A percentile compares a stretch with the other conserved stretches of the same genome.
Evolutionary conservation across 257 asterid species (phyloP).

Genomic region (Buddleja alternifolia): DNA sequence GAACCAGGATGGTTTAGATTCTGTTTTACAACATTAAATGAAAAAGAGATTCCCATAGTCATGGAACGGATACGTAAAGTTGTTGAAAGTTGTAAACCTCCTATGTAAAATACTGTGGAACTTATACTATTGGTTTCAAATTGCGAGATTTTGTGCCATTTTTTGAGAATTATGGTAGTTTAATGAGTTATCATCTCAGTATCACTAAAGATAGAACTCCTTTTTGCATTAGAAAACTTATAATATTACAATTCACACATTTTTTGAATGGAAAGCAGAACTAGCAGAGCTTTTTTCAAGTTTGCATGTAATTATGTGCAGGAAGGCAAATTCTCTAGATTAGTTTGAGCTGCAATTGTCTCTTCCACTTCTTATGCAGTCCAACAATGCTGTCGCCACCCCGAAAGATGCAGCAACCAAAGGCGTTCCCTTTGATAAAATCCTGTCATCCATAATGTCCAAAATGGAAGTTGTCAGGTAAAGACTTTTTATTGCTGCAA

Average conservation of each 20-base stretch:
- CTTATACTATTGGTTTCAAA: conserved; percentile 27
- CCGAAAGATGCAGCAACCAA: conserved; percentile 60
- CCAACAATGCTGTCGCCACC: conserved; percentile 43
- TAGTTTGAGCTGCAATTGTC: conserved; percentile 68
- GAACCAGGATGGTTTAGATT: conserved; percentile 98
- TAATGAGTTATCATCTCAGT: conserved; percentile 1
- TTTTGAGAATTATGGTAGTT: conserved; percentile 25
- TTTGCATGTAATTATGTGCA: background rate
- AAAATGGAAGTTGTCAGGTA: conserved; percentile 25
- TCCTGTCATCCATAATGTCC: conserved; percentile 51
- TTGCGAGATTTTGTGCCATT: conserved; percentile 35
- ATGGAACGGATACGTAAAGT: conserved; percentile 67
- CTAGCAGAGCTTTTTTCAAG: conserved; percentile 19
- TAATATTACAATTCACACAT: conserved; percentile 25
- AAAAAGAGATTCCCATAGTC: conserved; percentile 69
- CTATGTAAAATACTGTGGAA: conserved; percentile 46
- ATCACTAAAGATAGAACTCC: conserved; percentile 24
- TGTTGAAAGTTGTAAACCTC: conserved; percentile 70
- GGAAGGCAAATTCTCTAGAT: conserved; percentile 36
- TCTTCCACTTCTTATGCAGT: conserved; percentile 61
- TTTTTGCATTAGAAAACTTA: conserved; percentile 29
- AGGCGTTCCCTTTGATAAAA: conserved; percentile 44
- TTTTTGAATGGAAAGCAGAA: conserved; percentile 25
- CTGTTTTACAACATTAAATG: conserved; percentile 72
- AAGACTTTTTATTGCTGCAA: conserved; percentile 2